Base-by-base conservation (phyloP, 768 basidiomycete species). In the Aureoboletus auriporus region DNA sequence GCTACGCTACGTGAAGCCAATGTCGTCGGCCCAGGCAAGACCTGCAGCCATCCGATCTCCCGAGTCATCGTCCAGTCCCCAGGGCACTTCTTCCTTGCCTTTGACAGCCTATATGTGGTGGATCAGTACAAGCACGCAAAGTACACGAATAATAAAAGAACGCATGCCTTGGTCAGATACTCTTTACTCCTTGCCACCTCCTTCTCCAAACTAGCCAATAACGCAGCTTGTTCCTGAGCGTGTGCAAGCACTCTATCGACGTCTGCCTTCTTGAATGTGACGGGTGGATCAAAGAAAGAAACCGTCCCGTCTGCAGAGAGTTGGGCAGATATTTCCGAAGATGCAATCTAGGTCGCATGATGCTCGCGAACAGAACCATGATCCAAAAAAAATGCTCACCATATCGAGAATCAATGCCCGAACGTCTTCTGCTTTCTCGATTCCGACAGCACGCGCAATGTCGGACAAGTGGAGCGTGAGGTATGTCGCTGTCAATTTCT, bases 401-500 rank as follows among this genome's bases (percentile, higher is more conserved):
- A 93, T 91, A 67, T 76, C 81, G 6, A 89, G 61, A 16, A 93
- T 67, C 41, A 89, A 59, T 4, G 69, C 69, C 27, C 81, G 73
- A 10, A 83, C 81, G 39, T 80, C 78, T 12, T 75, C 78, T 42
- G 77, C 74, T 20, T 58, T 73, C 5, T 76, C 71, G 16, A 72
- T 64, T 3, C 67, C 71, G 27, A 75, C 55, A 3, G 64, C 58
- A 13, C 72, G 73, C 3, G 78, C 84, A 42, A 94, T 89, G 54
- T 93, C 88, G 0, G 75, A 66, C 8, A 93, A 68, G 31, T 83
- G 77, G 13, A 92, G 79, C 0, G 87, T 89, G 35, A 91, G 74
- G 58, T 92, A 95, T 2, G 92, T 92, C 43, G 79, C 78, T 0
- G 86, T 93, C 48, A 93, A 78, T 62, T 82, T 86, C 66, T 81